Base-by-base conservation (phyloP, 1,284 basidiomycete species). In the Ceratobasidium theobromae region DNA sequence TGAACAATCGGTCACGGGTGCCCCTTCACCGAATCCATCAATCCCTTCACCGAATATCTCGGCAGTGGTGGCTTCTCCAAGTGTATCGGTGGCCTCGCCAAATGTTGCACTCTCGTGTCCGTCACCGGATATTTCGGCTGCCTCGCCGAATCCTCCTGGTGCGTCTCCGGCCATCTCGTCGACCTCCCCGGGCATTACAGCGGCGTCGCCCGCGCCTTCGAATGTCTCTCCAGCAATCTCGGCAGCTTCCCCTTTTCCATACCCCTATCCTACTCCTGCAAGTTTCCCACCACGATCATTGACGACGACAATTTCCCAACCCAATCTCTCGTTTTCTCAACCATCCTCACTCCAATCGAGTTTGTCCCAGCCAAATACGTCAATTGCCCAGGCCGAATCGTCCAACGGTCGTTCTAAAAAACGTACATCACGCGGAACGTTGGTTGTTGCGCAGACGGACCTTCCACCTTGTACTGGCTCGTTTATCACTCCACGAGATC, bases 401-500 rank as follows among this genome's bases (percentile, higher is more conserved):
- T n/a, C n/a, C n/a, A n/a, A n/a, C n/a, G n/a, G n/a, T n/a, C n/a
- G n/a, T 14, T 16, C 40, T 21, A 23, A 30, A 2, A 57, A 46
- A 57, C 54, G 54, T 9, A 33, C 41, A 12, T n/a, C 54, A 30
- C 54, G 54, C 16, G 23, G 41, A n/a, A n/a, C n/a, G n/a, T n/a
- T n/a, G n/a, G n/a, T n/a, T 41, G 28, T 32, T 12, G 41, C 23
- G 4, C 54, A 57, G 28, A 57, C 54, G 2, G 54, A 57, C 28
- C 40, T 57, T 18, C 54, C 54, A 3, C 18, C 27, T 12, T 38
- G 40, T 1, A 4, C 28, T 6, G 54, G 54, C 11, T 27, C 54
- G 27, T 57, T 57, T 46, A 21, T 57, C 27, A 57, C 54, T 4
- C 54, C 54, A 5, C 54, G 54, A 12, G 54, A 57, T 3, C 54